phyloP scores from a whole-genome alignment of 2,329 filamentous ascomycete species.

The Colletotrichum truncatum region DNA sequence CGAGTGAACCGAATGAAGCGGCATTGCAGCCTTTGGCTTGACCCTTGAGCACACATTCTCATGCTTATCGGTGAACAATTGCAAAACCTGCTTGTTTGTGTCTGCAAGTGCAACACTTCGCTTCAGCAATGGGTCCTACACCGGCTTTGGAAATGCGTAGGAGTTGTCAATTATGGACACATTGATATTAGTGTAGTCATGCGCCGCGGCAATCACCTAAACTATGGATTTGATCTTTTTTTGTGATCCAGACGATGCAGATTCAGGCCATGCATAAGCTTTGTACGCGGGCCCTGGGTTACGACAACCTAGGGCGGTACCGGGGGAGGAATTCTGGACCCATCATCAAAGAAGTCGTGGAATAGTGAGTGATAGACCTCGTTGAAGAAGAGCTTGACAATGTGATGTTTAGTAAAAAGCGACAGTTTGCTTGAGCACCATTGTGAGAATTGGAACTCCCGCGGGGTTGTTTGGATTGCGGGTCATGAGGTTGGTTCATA shows the following conservation, averaged over 20 bases:
- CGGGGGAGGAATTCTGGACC: slow-evolving; percentile 67
- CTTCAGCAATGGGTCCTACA: slow-evolving; percentile 52
- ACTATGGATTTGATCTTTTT: slow-evolving; percentile 69
- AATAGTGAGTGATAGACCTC: slow-evolving; percentile 89
- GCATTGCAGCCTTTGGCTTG: slow-evolving; percentile 81
- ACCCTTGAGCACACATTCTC: slow-evolving; percentile 73
- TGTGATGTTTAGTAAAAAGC: slow-evolving; percentile 68
- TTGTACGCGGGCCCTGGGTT: slow-evolving; percentile 87
- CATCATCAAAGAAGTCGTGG: slow-evolving; percentile 66
- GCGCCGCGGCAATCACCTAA: slow-evolving; percentile 67
- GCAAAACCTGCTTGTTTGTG: slow-evolving; percentile 73
- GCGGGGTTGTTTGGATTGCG: slow-evolving; percentile 89
- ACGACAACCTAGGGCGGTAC: slow-evolving; percentile 76
- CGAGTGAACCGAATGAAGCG: slow-evolving; percentile 75
- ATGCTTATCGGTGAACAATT: slow-evolving; percentile 73
- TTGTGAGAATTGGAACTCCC: slow-evolving; percentile 72
- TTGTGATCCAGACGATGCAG: slow-evolving; percentile 84
- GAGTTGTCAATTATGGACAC: slow-evolving; percentile 86
- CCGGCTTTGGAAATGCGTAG: slow-evolving; percentile 70
- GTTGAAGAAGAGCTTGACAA: slow-evolving; percentile 76
- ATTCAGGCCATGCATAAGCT: slow-evolving; percentile 86
- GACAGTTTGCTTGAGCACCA: slow-evolving; percentile 68
- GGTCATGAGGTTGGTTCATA: slow-evolving; percentile 52
- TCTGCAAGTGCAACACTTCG: slow-evolving; percentile 74
- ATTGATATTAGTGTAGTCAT: slow-evolving; percentile 88